Evolutionary conservation across 163 green algal species (phyloP), one percentile per base, ranked within the genome.

Genomic region (Scenedesmus sp.): DNA sequence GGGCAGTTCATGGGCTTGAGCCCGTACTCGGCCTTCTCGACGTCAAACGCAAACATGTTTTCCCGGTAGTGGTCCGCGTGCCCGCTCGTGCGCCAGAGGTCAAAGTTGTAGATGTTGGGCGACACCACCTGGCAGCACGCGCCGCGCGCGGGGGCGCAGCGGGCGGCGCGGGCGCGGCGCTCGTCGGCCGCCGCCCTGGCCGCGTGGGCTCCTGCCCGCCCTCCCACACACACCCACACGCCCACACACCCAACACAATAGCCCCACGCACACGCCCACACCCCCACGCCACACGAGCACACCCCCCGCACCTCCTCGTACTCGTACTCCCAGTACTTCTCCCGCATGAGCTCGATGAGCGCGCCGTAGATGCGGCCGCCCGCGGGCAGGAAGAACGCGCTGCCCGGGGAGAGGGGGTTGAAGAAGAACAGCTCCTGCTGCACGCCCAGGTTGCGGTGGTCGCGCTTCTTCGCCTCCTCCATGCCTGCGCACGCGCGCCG

Each of bases 1-100:
- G 96, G 96, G 88, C 96, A 99, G 90, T 99, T 99, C 96, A 99
- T 99, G 60, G 96, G 96, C 85, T 99, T 99, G 13, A 99, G 83
- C 1, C 95, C 95, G 80, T 92, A 99, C 88, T 98, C 91, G 63
- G 88, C 65, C 90, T 97, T 98, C 86, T 98, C 94, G 26, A 99
- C 91, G n/a, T 96, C 78, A 82, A 98, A 96, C 47, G 63, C 77
- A 71, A 99, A 99, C 96, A 99, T 99, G 92, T 99, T 98, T 50
- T 98, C 90, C 81, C 95, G 94, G 89, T 99, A 99, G 89, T 99
- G 96, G 47, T 92, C 95, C 2, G 96, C 94, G 80, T 99, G 96
- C 10, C 96, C 96, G 20, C 81, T 94, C 11, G 89, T 98, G 65
- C 93, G 91, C 96, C 96, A 99, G 42, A 99, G 86, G 70, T 98